Evolutionary conservation across 2,329 filamentous ascomycete genomes (phyloP).

Genomic region (Colletotrichum higginsianum): DNA sequence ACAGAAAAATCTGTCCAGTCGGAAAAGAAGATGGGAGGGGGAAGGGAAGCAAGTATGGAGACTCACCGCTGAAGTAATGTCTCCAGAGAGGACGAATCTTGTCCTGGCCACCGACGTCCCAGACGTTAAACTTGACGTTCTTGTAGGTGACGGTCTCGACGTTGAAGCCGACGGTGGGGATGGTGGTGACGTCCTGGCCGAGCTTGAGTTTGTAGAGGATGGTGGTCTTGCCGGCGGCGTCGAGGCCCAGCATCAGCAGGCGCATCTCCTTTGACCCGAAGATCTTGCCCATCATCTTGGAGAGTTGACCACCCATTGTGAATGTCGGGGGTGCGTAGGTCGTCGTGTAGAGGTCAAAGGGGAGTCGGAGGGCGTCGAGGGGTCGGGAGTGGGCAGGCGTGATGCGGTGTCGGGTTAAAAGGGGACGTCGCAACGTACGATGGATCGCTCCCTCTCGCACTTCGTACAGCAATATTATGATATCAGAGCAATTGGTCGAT

Average conservation of each 20-base stretch:
- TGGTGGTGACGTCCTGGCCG: conserved; percentile 97
- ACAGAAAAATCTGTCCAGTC: neutral
- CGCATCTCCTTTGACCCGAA: conserved; percentile 99
- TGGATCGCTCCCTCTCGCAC: conserved; percentile 17
- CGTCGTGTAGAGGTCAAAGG: conserved; percentile 25
- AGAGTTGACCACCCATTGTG: conserved; percentile 93
- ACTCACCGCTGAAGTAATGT: conserved; percentile 90
- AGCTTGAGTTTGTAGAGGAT: conserved; percentile 99
- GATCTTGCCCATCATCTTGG: conserved; percentile 98
- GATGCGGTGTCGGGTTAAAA: conserved; percentile 20
- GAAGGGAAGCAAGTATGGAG: conserved; percentile 13
- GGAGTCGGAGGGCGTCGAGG: conserved; percentile 8
- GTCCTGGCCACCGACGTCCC: conserved; percentile 99
- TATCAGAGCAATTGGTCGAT: neutral
- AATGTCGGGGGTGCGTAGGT: conserved; percentile 38
- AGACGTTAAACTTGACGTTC: conserved; percentile 99
- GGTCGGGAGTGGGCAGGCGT: conserved; percentile 1
- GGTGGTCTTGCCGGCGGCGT: conserved; percentile 98
- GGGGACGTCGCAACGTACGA: conserved; percentile 30
- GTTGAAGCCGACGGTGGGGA: conserved; percentile 99
- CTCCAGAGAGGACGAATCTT: conserved; percentile 98
- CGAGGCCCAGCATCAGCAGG: conserved; percentile 96
- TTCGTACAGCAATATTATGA: neutral
- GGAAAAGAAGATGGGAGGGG: conserved; percentile 17
- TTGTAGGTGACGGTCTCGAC: conserved; percentile 99